Conservation (phyloP, 768 basidiomycete genomes). For the Trametes meyenii region DNA sequence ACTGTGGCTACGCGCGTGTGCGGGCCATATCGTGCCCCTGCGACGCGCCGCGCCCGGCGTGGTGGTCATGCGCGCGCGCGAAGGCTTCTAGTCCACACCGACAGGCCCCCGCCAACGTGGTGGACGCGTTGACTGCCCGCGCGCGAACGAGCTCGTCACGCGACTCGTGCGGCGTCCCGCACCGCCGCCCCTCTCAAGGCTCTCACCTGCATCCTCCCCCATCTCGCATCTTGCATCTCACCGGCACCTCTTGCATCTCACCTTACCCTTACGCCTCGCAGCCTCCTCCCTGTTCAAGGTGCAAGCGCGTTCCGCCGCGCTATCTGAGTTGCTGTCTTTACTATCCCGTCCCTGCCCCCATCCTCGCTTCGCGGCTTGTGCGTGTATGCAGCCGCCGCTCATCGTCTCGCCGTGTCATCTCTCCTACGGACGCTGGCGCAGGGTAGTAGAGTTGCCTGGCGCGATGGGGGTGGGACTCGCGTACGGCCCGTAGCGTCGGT, state of each 20-base stretch:
- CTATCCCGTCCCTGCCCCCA: too few relatives aligned
- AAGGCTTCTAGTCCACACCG: constrained; percentile 11
- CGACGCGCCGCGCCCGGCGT: not conserved
- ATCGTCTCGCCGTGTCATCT: too few relatives aligned
- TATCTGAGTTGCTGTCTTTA: too few relatives aligned
- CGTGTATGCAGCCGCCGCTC: too few relatives aligned
- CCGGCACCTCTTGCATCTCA: too few relatives aligned
- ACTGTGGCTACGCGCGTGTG: not conserved
- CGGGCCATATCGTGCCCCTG: not conserved
- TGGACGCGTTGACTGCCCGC: not conserved
- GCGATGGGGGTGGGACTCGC: too few relatives aligned
- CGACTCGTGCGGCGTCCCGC: constrained; percentile 7
- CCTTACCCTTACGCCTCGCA: too few relatives aligned
- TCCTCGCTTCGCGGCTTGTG: too few relatives aligned
- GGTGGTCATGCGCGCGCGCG: constrained; percentile 1
- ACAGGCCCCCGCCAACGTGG: constrained; percentile 5
- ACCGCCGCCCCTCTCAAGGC: not conserved
- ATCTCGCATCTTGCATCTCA: not conserved
- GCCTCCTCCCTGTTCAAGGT: not conserved
- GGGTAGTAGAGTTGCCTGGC: too few relatives aligned
- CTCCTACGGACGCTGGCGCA: too few relatives aligned
- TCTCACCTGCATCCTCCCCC: not conserved
- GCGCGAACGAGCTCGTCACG: not conserved
- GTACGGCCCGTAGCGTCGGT: too few relatives aligned
- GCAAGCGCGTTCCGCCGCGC: too few relatives aligned